Conservation (phyloP, 164 flowering plant species). For the Tetracentron sinense region DNA sequence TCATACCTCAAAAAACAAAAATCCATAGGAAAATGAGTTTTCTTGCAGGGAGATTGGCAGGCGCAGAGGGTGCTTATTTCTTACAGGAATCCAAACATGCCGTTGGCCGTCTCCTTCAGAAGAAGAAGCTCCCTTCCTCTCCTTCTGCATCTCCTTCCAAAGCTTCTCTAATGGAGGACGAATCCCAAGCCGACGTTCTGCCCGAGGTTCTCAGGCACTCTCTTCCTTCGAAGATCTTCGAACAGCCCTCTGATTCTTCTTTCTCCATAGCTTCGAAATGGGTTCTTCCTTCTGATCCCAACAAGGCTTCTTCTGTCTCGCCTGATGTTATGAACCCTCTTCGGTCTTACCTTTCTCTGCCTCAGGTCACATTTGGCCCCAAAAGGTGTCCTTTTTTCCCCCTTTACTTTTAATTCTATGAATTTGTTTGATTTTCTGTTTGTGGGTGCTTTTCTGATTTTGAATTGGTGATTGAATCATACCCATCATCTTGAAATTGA, state of each 20-base stretch:
- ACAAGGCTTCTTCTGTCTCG: constrained; percentile 19
- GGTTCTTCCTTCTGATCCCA: constrained; percentile 34
- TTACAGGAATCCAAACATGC: constrained; percentile 81
- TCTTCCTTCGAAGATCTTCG: constrained; percentile 45
- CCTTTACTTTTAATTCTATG: constrained; percentile 1
- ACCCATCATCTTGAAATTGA: no score
- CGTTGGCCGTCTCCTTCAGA: constrained; percentile 45
- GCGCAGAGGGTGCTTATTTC: constrained; percentile 73
- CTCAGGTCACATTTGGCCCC: constrained; percentile 74
- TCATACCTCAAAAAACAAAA: not conserved
- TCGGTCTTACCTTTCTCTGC: constrained; percentile 48
- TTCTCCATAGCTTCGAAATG: constrained; percentile 43
- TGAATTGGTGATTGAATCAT: no score
- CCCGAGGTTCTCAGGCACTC: constrained; percentile 83
- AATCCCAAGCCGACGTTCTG: constrained; percentile 62
- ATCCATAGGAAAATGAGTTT: constrained; percentile 49
- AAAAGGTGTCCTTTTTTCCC: constrained; percentile 37
- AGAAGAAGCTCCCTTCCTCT: constrained; percentile 23
- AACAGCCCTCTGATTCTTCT: constrained; percentile 26
- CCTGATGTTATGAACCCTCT: constrained; percentile 58
- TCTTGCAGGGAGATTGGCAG: constrained; percentile 76
- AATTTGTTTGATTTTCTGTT: no score
- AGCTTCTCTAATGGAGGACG: constrained; percentile 3
- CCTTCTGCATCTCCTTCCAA: constrained; percentile 16
- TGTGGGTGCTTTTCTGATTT: no score